Base-by-base conservation (phyloP, 768 basidiomycete species). In the Lactarius vividus region DNA sequence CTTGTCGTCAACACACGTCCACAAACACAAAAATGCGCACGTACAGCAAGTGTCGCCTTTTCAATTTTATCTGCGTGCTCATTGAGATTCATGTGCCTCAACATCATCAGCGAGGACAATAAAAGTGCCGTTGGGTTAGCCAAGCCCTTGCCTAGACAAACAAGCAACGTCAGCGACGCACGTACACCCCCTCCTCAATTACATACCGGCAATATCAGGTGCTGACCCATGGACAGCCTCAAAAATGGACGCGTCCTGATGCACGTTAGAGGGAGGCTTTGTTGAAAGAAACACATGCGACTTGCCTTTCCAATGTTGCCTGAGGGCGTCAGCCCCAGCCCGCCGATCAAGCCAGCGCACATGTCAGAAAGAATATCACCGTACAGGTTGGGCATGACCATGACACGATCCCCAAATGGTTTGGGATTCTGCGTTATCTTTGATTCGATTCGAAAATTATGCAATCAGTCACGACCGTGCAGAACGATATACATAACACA, bases 111-210 rank as follows among this genome's bases (percentile, higher is more conserved):
- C 64, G 94, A 94, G 69, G 93, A 96, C 69, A 99, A 78, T 60
- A 99, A 82, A 54, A 99, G 84, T 3, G 97, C 97, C n/a, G 97
- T 98, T n/a, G 97, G 97, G 82, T 99, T 99, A 74, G 97, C 96
- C 71, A 94, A 81, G 69, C 93, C 93, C 75, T 94, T 92, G 73
- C 92, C 91, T 90, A 62, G 55, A 63, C 42, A 62, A 65, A 52
- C 56, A 64, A 62, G 58, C 52, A 58, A 63, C 33, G 56, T 59
- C 23, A 61, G 11, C n/a, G 5, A 16, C 26, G 40, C 40, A 20
- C 60, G 28, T 7, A 26, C 26, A 8, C 23, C 54, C 18, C 42
- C 37, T 15, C 15, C 11, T 13, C 23, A 26, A 18, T 20, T n/a
- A 70, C 74, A 74, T 79, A 81, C 93, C 96, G 70, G 93, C 96